A percentile compares a stretch with the other conserved stretches of the same genome.
phyloP scores from a whole-genome alignment of 208 protist genomes.

The Leishmania lainsoni region DNA sequence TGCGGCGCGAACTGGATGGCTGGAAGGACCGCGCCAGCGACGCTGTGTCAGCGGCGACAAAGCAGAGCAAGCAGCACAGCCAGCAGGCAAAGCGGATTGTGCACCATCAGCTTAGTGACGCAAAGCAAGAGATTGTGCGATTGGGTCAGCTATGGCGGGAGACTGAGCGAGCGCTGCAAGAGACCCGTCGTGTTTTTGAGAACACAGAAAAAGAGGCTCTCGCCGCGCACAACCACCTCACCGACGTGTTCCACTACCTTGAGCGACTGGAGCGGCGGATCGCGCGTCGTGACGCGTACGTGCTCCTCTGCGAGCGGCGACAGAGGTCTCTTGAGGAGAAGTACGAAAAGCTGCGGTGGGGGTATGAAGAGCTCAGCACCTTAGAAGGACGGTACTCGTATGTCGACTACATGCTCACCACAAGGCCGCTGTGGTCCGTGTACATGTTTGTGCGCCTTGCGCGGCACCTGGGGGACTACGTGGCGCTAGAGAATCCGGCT shows the following conservation, averaged over 20 bases:
- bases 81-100: constrained; percentile 28
- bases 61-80: constrained; percentile 32
- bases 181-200: constrained; percentile 73
- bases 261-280: constrained; percentile 84
- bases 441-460: constrained; percentile 71
- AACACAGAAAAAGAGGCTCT: constrained; percentile 78
- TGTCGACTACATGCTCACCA: constrained; percentile 67
- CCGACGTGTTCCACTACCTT: constrained; percentile 83
- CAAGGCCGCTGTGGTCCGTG: constrained; percentile 66
- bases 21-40: constrained; percentile 65
- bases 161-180: constrained; percentile 83
- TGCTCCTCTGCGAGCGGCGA: constrained; percentile 42
- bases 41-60: constrained; percentile 30
- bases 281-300: constrained; percentile 69
- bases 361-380: constrained; percentile 70
- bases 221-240: constrained; percentile 73
- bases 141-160: constrained; percentile 84
- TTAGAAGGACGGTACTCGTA: constrained; percentile 75
- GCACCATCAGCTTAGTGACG: constrained; percentile 47
- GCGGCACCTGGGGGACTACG: constrained; percentile 54
- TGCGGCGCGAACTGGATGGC: constrained; percentile 68
- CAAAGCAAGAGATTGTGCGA: constrained; percentile 59
- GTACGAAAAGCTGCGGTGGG: constrained; percentile 91
- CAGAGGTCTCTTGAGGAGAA: constrained; percentile 82
- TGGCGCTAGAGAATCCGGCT: constrained; percentile 15